phyloP scores from a whole-genome alignment of 805 yeast species.

The Lipomyces spencermartinsiae region DNA sequence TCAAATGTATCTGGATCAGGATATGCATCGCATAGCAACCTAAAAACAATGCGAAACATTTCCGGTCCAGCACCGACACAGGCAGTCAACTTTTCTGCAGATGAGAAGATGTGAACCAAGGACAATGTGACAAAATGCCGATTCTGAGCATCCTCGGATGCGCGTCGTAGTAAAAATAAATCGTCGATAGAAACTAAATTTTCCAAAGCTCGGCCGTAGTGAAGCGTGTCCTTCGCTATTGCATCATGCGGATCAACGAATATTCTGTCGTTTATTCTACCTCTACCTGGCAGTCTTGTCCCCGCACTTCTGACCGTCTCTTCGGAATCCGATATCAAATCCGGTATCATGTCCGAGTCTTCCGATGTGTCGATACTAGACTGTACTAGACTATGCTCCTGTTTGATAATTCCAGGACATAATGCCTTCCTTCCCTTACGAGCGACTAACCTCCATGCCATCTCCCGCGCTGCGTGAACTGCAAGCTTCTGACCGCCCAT shows the following conservation, averaged over 20 bases:
- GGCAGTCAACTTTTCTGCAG: conserved; percentile 4
- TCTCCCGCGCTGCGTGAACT: conserved; percentile 15
- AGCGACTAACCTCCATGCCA: conserved; percentile 28
- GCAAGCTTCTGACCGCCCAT: conserved; percentile 4
- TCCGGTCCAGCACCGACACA: conserved; percentile 10
- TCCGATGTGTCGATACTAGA: neutral
- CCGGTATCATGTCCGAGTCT: neutral
- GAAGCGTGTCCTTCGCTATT: neutral
- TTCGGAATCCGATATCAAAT: neutral
- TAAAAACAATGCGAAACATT: conserved; percentile 11
- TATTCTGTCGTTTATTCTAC: neutral
- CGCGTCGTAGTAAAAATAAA: conserved; percentile 19
- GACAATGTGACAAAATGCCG: conserved; percentile 18
- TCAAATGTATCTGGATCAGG: conserved; percentile 15
- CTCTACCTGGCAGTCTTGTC: neutral
- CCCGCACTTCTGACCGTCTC: neutral
- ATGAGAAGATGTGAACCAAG: conserved; percentile 15
- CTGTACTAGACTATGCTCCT: neutral
- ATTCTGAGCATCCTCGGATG: conserved; percentile 13
- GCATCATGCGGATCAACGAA: neutral
- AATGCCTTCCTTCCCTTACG: conserved; percentile 7
- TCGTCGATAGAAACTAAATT: conserved; percentile 21
- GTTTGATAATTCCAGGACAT: conserved; percentile 6
- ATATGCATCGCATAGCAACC: conserved; percentile 11
- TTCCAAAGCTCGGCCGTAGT: conserved; percentile 15